phyloP scores from a whole-genome alignment of 2,329 filamentous ascomycete genomes.

The Zymoseptoria ardabiliae region DNA sequence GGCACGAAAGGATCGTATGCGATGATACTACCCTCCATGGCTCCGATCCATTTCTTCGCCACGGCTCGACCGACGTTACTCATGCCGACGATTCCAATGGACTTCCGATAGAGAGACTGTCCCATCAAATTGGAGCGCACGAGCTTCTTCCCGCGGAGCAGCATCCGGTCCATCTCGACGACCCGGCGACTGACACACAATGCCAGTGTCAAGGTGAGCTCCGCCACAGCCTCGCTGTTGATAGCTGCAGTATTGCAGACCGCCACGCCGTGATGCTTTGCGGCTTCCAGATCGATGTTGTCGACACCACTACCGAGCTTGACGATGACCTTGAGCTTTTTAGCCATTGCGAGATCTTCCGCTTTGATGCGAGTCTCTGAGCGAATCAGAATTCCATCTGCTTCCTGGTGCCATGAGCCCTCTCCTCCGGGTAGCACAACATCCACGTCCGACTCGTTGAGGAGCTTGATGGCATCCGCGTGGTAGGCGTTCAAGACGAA shows the following conservation, averaged over 20 bases:
- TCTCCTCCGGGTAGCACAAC: slow-evolving; percentile 18
- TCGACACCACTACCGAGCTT: slow-evolving; percentile 43
- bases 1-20: slow-evolving; percentile 32
- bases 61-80: slow-evolving; percentile 32
- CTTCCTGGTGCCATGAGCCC: slow-evolving; percentile 17
- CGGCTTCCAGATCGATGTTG: slow-evolving; percentile 41
- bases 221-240: slow-evolving; percentile 37
- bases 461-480: slow-evolving; percentile 19
- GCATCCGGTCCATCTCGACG: slow-evolving; percentile 23
- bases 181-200: slow-evolving; percentile 28
- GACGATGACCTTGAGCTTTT: slow-evolving; percentile 37
- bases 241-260: slow-evolving; percentile 42
- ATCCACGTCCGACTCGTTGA: slow-evolving; percentile 13
- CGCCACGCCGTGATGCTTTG: slow-evolving; percentile 36
- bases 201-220: slow-evolving; percentile 28
- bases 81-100: slow-evolving; percentile 34
- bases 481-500: slow-evolving; percentile 27
- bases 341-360: slow-evolving; percentile 19
- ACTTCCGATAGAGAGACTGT: slow-evolving; percentile 27
- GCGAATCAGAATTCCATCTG: slow-evolving; percentile 20
- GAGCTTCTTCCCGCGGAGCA: slow-evolving; percentile 20
- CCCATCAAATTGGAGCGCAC: slow-evolving; percentile 25
- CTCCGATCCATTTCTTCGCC: slow-evolving; percentile 31
- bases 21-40: slow-evolving; percentile 26
- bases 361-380: slow-evolving; percentile 19